These are phyloP conservation scores for Tremella mesenterica DNA, from an alignment of 768 basidiomycete species.

Conservation along the genomic window DNA sequence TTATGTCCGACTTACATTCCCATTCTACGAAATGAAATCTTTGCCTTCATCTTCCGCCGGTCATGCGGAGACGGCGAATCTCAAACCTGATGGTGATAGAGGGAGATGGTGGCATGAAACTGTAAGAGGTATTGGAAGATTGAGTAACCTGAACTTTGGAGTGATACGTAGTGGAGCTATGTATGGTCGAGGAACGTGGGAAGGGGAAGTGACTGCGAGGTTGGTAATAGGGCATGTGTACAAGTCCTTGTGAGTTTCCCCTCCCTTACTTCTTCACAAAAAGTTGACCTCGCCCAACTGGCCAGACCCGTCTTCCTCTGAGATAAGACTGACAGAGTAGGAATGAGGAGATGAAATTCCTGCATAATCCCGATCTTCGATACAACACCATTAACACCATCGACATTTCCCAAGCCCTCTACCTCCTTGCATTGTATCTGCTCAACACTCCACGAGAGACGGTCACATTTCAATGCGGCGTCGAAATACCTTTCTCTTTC, in stretches of 20 bases:
- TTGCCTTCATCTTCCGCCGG: slow-evolving; percentile 25
- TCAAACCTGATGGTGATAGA: slow-evolving; percentile 33
- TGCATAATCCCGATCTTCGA: slow-evolving; percentile 41
- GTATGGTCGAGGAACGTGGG: slow-evolving; percentile 35
- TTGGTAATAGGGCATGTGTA: slow-evolving; percentile 38
- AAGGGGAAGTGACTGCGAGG: slow-evolving; percentile 34
- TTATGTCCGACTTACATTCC: slow-evolving; percentile 37
- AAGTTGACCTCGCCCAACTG: too few relatives aligned
- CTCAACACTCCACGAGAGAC: slow-evolving; percentile 11
- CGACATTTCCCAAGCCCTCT: slow-evolving; percentile 31
- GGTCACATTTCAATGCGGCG: slow-evolving; percentile 6
- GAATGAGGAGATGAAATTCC: slow-evolving; percentile 43
- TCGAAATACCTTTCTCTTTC: slow-evolving; percentile 18
- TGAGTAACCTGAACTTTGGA: slow-evolving; percentile 28
- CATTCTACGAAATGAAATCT: slow-evolving; percentile 42
- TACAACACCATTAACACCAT: slow-evolving; percentile 36
- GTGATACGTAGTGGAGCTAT: slow-evolving; percentile 32
- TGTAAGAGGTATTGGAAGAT: slow-evolving; percentile 27
- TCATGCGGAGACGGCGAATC: slow-evolving; percentile 24
- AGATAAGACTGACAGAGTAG: slow-evolving; percentile 7
- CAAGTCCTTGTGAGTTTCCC: slow-evolving; percentile 25
- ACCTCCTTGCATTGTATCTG: slow-evolving; percentile 23
- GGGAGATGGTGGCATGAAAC: slow-evolving; percentile 43
- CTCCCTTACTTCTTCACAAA: not conserved
- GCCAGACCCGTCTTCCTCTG: too few relatives aligned